Base-by-base conservation (phyloP, 108 stramenopile species). In the Nitzschia putrida region DNA sequence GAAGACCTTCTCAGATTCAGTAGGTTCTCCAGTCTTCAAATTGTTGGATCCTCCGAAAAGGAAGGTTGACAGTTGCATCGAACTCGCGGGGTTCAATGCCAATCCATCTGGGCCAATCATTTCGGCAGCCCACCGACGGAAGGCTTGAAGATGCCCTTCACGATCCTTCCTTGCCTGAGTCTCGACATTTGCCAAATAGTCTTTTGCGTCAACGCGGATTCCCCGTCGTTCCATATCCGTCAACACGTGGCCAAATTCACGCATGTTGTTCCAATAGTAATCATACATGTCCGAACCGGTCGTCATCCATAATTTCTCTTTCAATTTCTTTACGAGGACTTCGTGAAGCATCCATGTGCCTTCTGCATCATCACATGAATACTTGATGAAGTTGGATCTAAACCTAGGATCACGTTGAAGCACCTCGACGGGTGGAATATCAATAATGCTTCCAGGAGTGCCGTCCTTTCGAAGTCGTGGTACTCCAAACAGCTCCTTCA, bases 141-240 rank as follows among this genome's bases (percentile, higher is more conserved):
- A 96, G 23, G 66, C 77, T 10, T 71, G 40, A 0, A 76, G 67
- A 64, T 91, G 87, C 0, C 68, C 74, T 39, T 78, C 71, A 45
- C 92, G 84, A 74, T 98, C 97, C 68, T 85, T 69, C 14, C 85
- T 73, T 9, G 93, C 97, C 65, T 89, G 79, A 9, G 53, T 53
- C 50, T 97, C 97, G 9, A 97, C 94, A 16, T 71, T 67, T 8
- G 86, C 80, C 37, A 99, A 80, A 73, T 99, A 95, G 47, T 92
- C 90, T 52, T 87, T 80, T 21, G 95, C 89, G 65, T 95, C 89
- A 8, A 98, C 90, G n/a, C 85, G 78, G 53, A 99, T 94, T 21
- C 98, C 98, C 16, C 84, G 82, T 51, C 95, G 76, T 80, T 99
- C 99, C 90, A 99, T 96, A 73, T 99, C 97, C 4, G 98, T 98